Conservation (phyloP, 306 rosid species). For the Fagus crenata region DNA sequence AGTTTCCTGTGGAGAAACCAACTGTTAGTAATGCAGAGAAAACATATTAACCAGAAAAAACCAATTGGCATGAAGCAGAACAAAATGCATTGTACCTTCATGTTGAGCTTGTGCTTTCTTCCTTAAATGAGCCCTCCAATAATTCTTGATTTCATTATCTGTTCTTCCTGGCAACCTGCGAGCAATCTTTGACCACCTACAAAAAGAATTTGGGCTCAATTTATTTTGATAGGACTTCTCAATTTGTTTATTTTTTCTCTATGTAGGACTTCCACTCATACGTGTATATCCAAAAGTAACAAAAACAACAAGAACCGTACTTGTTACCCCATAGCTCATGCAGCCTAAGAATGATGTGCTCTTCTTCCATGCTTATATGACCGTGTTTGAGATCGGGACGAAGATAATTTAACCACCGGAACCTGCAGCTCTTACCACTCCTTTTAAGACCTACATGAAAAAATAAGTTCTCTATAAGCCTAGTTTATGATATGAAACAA, state of each 20-base stretch:
- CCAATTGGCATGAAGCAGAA: neutral
- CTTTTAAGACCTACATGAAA: constrained; percentile 55
- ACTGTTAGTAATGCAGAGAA: neutral
- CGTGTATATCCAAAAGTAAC: neutral
- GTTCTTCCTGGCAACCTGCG: constrained; percentile 65
- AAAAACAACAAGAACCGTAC: constrained; percentile 40
- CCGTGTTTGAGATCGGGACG: constrained; percentile 69
- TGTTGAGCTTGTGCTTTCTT: constrained; percentile 40
- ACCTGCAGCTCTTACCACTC: constrained; percentile 86
- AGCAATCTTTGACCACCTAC: constrained; percentile 77
- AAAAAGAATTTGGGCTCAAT: neutral
- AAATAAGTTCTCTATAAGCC: neutral
- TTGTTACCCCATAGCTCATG: constrained; percentile 81
- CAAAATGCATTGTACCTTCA: constrained; percentile 33
- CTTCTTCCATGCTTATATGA: constrained; percentile 48
- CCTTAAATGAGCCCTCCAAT: constrained; percentile 61
- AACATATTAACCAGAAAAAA: neutral
- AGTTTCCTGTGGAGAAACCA: constrained; percentile 29
- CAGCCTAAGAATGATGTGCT: constrained; percentile 53
- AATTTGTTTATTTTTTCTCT: too few species aligned
- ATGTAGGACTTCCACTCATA: too few species aligned
- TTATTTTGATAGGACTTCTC: too few species aligned
- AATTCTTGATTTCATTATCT: constrained; percentile 70
- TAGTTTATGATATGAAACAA: neutral
- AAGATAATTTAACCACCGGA: constrained; percentile 82